Conservation (phyloP, 139 green algal species). For the Picochlorum sp. region DNA sequence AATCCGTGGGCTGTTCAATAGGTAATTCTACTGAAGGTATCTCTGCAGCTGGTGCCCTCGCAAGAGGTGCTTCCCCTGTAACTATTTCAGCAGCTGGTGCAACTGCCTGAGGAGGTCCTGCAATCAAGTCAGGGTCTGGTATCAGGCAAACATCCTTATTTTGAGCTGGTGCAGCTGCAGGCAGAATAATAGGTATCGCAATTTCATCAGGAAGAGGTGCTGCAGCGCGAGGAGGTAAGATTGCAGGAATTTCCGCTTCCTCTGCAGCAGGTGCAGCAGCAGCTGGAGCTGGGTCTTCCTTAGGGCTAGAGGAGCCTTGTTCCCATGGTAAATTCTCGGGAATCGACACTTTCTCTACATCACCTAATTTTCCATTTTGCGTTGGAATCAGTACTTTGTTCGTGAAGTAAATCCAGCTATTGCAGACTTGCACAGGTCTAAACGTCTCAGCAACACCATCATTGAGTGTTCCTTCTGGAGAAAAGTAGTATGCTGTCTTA, state of each 20-base stretch:
- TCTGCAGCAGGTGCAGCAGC: background rate
- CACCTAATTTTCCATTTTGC: conserved; percentile 8
- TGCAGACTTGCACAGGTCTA: conserved; percentile 7
- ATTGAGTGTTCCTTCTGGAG: background rate
- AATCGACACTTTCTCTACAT: conserved; percentile 5
- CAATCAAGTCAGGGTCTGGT: background rate
- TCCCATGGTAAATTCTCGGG: conserved; percentile 13
- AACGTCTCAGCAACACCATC: background rate
- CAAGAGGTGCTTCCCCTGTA: too few species aligned
- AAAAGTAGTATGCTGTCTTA: background rate
- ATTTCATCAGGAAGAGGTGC: background rate
- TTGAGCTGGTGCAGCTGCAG: background rate
- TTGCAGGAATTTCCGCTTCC: background rate
- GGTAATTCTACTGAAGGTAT: background rate
- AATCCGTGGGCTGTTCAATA: conserved; percentile 1
- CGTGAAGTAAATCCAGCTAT: conserved; percentile 18
- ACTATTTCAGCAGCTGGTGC: background rate
- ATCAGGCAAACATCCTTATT: background rate
- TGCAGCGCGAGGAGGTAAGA: background rate
- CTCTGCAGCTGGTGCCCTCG: too few species aligned
- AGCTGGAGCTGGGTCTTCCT: background rate
- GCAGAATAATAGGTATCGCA: background rate
- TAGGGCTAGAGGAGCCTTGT: background rate
- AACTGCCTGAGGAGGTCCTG: background rate
- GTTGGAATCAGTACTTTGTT: conserved; percentile 23